These are phyloP conservation scores for Entomortierella chlamydospora DNA, from an alignment of 192 early-diverging fungal species.

Conservation along the genomic window DNA sequence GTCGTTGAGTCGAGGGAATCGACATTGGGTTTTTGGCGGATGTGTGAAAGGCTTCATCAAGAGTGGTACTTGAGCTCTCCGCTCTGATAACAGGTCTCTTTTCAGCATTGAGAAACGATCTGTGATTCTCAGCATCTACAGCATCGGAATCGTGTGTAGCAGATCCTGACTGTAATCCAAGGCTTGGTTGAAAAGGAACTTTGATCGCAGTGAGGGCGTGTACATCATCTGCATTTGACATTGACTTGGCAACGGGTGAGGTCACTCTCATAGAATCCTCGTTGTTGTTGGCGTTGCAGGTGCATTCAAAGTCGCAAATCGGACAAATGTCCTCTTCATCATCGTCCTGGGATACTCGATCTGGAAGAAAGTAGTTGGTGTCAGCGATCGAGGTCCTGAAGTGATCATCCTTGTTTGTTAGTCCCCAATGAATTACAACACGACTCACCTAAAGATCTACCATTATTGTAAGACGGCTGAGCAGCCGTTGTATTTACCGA, in stretches of 20 bases:
- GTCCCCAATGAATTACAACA: background rate
- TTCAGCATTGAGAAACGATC: slow-evolving; percentile 3
- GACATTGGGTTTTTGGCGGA: slow-evolving; percentile 45
- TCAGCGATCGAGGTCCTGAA: background rate
- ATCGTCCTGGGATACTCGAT: slow-evolving; percentile 41
- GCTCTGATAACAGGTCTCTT: slow-evolving; percentile 4
- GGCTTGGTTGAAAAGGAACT: slow-evolving; percentile 40
- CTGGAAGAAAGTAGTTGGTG: background rate
- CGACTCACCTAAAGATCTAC: background rate
- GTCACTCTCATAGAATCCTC: background rate
- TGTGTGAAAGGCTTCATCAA: slow-evolving; percentile 16
- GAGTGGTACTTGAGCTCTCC: background rate
- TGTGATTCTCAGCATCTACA: background rate
- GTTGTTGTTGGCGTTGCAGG: slow-evolving; percentile 45
- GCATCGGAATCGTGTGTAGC: background rate
- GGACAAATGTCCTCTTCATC: slow-evolving; percentile 67
- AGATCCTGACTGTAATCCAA: background rate
- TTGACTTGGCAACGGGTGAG: background rate
- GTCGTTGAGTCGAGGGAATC: slow-evolving; percentile 13
- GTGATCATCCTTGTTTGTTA: background rate
- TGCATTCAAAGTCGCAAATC: slow-evolving; percentile 66
- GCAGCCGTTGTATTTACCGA: background rate
- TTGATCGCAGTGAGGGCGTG: slow-evolving; percentile 31
- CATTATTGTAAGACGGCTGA: background rate
- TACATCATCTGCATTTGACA: slow-evolving; percentile 1